These are phyloP conservation scores for Cryphonectria carpinicola DNA, from an alignment of 2,329 filamentous ascomycete species.

Conservation along the genomic window DNA sequence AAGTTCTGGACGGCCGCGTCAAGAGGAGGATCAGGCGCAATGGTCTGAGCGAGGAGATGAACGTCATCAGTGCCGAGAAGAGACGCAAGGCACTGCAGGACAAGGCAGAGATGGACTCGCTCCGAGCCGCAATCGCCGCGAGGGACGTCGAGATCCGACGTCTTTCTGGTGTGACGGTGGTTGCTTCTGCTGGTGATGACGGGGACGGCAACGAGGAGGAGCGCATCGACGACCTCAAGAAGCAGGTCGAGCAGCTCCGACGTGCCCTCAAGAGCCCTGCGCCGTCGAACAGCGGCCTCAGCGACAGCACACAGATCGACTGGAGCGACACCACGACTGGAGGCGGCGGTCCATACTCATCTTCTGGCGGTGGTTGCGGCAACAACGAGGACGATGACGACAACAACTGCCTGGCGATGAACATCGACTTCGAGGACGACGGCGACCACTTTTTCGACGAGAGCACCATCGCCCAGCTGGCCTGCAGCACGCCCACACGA, in stretches of 20 bases:
- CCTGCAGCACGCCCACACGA: conserved; percentile 55
- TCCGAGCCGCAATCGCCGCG: conserved; percentile 52
- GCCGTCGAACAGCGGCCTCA: conserved; percentile 20
- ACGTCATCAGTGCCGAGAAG: conserved; percentile 54
- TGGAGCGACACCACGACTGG: conserved; percentile 46
- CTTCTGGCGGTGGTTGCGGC: conserved; percentile 8
- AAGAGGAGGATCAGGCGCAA: conserved; percentile 61
- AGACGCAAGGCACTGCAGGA: conserved; percentile 44
- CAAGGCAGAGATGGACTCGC: conserved; percentile 51
- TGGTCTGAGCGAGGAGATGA: conserved; percentile 62
- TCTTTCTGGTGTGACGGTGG: conserved; percentile 41
- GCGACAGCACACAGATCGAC: conserved; percentile 42
- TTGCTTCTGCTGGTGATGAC: not conserved
- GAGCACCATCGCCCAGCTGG: conserved; percentile 53
- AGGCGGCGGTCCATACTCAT: conserved; percentile 39
- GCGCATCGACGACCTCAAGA: conserved; percentile 25
- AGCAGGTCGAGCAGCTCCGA: conserved; percentile 18
- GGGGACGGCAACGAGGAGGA: not conserved
- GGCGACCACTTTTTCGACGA: conserved; percentile 50
- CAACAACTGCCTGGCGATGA: conserved; percentile 48
- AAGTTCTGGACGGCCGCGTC: conserved; percentile 60
- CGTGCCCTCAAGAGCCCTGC: conserved; percentile 24
- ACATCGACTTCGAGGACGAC: conserved; percentile 42
- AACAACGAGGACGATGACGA: conserved; percentile 36
- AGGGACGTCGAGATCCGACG: conserved; percentile 59